Conservation (phyloP, 139 green algal species). For the Micractinium conductrix region DNA sequence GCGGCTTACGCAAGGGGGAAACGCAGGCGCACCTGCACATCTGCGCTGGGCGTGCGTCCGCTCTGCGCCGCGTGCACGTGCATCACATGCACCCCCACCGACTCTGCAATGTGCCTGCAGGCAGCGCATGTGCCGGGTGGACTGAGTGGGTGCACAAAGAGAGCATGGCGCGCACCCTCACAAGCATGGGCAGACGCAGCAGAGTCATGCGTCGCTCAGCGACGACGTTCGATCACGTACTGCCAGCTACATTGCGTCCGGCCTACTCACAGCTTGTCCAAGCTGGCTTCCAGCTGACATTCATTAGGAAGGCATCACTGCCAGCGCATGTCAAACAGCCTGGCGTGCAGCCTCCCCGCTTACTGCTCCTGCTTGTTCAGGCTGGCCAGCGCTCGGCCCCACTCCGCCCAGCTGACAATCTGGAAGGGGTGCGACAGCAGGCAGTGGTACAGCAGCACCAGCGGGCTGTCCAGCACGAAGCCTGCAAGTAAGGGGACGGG, state of each 20-base stretch:
- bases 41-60: not conserved
- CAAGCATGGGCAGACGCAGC: no score
- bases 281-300: no score
- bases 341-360: no score
- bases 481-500: no score
- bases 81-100: not conserved
- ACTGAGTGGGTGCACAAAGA: not conserved
- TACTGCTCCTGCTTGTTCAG: conserved; percentile 18
- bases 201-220: no score
- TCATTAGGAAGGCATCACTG: no score
- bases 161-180: no score
- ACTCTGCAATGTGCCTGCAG: conserved; percentile 14
- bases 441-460: conserved; percentile 47
- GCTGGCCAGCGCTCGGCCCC: conserved; percentile 25
- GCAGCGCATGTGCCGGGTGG: not conserved
- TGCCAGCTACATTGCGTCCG: no score
- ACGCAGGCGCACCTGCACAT: conserved; percentile 24
- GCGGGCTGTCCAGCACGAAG: conserved; percentile 40
- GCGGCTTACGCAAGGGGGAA: not conserved
- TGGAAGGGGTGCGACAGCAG: conserved; percentile 42
- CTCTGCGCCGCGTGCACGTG: conserved; percentile 10
- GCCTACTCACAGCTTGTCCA: no score
- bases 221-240: no score
- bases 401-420: conserved; percentile 47
- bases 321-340: no score